Conservation (phyloP, 78 protist genomes). For the Dictyostelium capitatum region DNA sequence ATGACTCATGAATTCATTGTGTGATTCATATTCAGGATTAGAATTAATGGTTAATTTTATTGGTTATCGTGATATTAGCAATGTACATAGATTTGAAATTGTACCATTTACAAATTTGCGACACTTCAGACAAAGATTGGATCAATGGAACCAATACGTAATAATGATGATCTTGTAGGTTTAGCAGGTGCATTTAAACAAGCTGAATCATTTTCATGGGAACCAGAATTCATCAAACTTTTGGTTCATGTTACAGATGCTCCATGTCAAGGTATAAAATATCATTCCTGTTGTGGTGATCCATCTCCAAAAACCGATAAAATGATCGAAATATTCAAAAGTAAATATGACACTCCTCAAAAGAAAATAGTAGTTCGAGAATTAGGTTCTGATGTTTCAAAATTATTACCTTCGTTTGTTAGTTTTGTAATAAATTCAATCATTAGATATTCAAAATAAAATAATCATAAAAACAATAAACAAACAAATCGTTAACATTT, state of each 20-base stretch:
- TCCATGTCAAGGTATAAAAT: constrained; percentile 6
- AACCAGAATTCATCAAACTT: neutral
- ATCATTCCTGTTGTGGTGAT: neutral
- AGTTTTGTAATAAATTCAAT: too few species aligned
- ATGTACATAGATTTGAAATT: neutral
- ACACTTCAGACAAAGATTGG: too few species aligned
- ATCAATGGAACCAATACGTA: too few species aligned
- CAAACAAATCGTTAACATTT: too few species aligned
- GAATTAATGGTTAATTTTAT: neutral
- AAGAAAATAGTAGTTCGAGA: neutral
- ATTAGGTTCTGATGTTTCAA: too few species aligned
- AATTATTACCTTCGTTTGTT: too few species aligned
- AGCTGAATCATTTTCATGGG: neutral
- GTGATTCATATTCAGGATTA: neutral
- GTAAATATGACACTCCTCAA: neutral
- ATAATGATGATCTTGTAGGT: neutral
- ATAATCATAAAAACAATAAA: too few species aligned
- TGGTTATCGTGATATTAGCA: constrained; percentile 2
- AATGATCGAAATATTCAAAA: neutral
- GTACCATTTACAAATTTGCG: too few species aligned
- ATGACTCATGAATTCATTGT: neutral
- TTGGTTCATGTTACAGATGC: neutral
- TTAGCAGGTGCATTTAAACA: neutral
- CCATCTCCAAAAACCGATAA: neutral
- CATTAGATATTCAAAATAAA: too few species aligned